Base-by-base conservation (phyloP, 2,329 filamentous ascomycete species). In the Albophoma yamanashiensis region DNA sequence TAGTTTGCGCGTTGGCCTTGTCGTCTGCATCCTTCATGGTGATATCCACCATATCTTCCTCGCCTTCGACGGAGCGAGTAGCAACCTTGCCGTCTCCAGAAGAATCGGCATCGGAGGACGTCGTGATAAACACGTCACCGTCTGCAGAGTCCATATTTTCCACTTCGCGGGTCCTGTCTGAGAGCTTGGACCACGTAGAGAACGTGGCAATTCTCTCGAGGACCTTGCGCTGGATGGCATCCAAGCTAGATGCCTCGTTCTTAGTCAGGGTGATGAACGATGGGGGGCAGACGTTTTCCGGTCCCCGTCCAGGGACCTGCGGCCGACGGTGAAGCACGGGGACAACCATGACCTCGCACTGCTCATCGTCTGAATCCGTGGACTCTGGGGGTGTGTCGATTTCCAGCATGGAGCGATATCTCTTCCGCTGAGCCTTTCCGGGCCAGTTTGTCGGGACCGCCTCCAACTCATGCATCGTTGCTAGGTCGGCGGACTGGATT, bases 1-100 rank as follows among this genome's bases (percentile, higher is more conserved):
- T 65, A 9, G 72, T 57, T 55, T 71, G 63, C 22, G 59, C n/a
- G 64, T 80, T 76, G 20, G 69, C 69, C 2, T 36, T 52, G 39
- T 55, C 56, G n/a, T 27, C n/a, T 7, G 77, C 76, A 66, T 91
- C 88, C 58, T 85, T 86, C 87, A 97, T 92, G 0, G 89, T 89
- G 20, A 99, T 87, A 69, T 97, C 90, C 7, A 97, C 89, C 68
- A 97, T 85, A 62, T 91, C 91, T 62, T 97, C 92, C 71, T 97
- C 93, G 12, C 91, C 89, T 70, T 92, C 88, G 2, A 96, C 83
- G 3, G 92, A 96, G 36, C 85, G 82, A 53, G 91, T 88, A 61
- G 88, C 83, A 55, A 96, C 81, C 68, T 88, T 89, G 27, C 83
- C 79, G 64, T 89, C 89, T 12, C 82, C 83, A 4, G 86, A 86